These are phyloP conservation scores for Pholiota conissans DNA, from an alignment of 768 basidiomycete species.

Conservation along the genomic window DNA sequence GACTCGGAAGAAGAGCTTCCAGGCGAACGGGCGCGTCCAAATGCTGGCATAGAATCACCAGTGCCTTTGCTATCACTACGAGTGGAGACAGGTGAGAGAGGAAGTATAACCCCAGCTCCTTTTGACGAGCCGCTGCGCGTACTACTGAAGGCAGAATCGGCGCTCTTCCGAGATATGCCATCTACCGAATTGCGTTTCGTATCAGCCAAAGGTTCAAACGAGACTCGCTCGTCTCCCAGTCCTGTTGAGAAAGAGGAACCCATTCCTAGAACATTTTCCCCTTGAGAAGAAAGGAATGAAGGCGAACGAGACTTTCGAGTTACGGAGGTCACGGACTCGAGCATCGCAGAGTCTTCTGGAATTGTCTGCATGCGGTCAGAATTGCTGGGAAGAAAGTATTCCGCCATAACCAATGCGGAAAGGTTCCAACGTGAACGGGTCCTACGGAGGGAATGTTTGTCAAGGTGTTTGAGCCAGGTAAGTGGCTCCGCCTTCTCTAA, in stretches of 20 bases:
- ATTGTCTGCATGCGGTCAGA: slow-evolving; percentile 42
- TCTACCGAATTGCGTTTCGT: slow-evolving; percentile 48
- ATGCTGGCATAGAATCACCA: neutral
- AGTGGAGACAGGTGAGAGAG: slow-evolving; percentile 18
- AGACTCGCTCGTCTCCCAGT: slow-evolving; percentile 47
- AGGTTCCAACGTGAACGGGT: slow-evolving; percentile 57
- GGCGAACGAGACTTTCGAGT: slow-evolving; percentile 20
- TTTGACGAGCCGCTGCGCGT: slow-evolving; percentile 35
- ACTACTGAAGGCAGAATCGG: slow-evolving; percentile 45
- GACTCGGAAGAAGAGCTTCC: slow-evolving; percentile 14
- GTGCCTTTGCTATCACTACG: slow-evolving; percentile 8
- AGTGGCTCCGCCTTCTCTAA: slow-evolving; percentile 69
- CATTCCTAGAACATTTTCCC: neutral
- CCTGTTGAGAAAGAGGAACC: slow-evolving; percentile 22
- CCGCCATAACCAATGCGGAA: slow-evolving; percentile 69
- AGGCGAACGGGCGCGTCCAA: slow-evolving; percentile 9
- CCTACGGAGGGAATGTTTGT: slow-evolving; percentile 37
- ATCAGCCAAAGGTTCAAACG: slow-evolving; percentile 59
- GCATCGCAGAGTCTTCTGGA: slow-evolving; percentile 37
- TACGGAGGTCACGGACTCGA: slow-evolving; percentile 15
- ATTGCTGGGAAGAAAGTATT: slow-evolving; percentile 50
- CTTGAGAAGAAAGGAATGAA: slow-evolving; percentile 21
- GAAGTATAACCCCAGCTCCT: slow-evolving; percentile 6
- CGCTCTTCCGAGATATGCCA: slow-evolving; percentile 41
- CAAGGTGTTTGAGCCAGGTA: slow-evolving; percentile 72